phyloP scores from a whole-genome alignment of 2,329 filamentous ascomycete species.

The Monilinia aucupariae region DNA sequence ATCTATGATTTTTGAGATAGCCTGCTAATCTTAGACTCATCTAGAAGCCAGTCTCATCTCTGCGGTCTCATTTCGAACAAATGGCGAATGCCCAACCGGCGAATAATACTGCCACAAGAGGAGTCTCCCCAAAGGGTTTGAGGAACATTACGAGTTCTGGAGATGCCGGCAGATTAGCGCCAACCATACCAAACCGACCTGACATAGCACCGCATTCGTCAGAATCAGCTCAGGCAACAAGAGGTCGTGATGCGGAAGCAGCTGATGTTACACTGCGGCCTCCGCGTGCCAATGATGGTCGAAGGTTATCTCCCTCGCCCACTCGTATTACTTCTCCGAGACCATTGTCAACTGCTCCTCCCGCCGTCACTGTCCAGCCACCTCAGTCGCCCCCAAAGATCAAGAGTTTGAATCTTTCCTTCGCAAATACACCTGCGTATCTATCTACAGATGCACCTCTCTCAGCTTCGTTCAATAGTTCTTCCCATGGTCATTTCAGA shows the following conservation, averaged over 20 bases:
- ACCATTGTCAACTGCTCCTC: constrained; percentile 34
- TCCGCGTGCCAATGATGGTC: constrained; percentile 24
- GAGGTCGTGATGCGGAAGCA: constrained; percentile 29
- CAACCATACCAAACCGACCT: constrained; percentile 18
- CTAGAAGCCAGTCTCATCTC: constrained; percentile 75
- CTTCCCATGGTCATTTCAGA: constrained; percentile 43
- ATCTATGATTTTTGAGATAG: background rate
- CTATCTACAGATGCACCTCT: constrained; percentile 28
- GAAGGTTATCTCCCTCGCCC: constrained; percentile 30
- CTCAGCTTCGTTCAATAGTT: constrained; percentile 38
- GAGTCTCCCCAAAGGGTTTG: constrained; percentile 30
- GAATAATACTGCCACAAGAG: constrained; percentile 29
- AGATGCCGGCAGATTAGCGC: constrained; percentile 20
- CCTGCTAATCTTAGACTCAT: constrained; percentile 18
- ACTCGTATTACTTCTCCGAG: constrained; percentile 24
- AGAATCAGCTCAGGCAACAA: constrained; percentile 22
- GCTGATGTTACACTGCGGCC: constrained; percentile 26
- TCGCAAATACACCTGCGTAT: constrained; percentile 28
- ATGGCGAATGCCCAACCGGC: constrained; percentile 50
- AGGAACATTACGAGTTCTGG: constrained; percentile 21
- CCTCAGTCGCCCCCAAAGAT: constrained; percentile 62
- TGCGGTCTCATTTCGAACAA: constrained; percentile 77
- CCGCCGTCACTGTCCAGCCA: constrained; percentile 63
- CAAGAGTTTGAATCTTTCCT: constrained; percentile 23
- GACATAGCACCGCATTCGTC: constrained; percentile 22